Conservation (phyloP, 352 stramenopile genomes). For the Phytophthora cryptogea region DNA sequence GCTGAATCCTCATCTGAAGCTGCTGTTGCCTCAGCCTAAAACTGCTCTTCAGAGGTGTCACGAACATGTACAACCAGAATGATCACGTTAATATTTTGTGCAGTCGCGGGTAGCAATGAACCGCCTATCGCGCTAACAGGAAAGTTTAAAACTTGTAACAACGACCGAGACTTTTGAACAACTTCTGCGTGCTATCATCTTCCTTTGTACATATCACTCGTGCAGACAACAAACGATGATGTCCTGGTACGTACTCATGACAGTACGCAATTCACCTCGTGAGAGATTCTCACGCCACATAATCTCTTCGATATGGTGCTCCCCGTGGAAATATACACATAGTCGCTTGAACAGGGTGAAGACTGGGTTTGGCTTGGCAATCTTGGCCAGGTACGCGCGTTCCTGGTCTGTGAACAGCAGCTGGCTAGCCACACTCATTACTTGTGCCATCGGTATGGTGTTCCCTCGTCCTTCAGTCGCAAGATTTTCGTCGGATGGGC, state of each 20-base stretch:
- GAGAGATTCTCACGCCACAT: conserved; percentile 90
- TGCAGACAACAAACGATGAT: conserved; percentile 85
- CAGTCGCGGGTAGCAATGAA: conserved; percentile 3
- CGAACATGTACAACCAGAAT: background rate
- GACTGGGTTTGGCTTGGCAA: conserved; percentile 78
- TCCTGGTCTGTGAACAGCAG: conserved; percentile 67
- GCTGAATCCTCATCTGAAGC: conserved; percentile 13
- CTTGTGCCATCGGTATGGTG: conserved; percentile 31
- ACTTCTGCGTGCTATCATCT: background rate
- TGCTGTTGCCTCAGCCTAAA: conserved; percentile 10
- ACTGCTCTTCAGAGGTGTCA: background rate
- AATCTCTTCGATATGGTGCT: conserved; percentile 89
- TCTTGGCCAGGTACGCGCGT: conserved; percentile 77
- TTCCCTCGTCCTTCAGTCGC: conserved; percentile 13
- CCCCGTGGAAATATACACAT: conserved; percentile 85
- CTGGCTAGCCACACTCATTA: conserved; percentile 42
- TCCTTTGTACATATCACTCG: conserved; percentile 44
- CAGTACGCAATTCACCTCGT: conserved; percentile 74
- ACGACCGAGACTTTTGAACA: background rate
- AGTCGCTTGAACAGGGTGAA: conserved; percentile 84
- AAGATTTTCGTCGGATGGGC: conserved; percentile 8
- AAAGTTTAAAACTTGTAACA: conserved; percentile 5
- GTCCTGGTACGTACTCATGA: conserved; percentile 86
- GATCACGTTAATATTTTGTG: conserved; percentile 6
- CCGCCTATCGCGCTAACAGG: conserved; percentile 7